Base-by-base conservation (phyloP, 1,284 basidiomycete genomes). In the Neonothopanus nambi region DNA sequence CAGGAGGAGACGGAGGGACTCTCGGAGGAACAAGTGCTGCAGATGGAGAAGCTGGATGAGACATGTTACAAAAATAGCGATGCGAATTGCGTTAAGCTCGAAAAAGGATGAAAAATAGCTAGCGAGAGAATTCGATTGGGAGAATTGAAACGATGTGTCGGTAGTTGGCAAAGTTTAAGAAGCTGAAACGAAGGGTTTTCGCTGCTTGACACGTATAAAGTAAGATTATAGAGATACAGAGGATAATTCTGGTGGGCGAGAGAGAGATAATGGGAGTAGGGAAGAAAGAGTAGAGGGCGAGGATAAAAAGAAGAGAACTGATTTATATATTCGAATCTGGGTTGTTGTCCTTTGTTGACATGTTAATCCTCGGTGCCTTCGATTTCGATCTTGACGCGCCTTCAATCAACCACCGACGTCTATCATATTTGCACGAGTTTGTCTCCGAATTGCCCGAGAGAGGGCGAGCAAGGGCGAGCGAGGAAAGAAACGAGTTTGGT, bases 61-160 rank as follows among this genome's bases (percentile, higher is more conserved):
- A 50, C 47, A 52, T 48, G 38, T 42, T 50, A 46, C 35, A 51
- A 46, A n/a, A 46, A 56, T 56, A 56, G 55, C 51, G 42, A 52
- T 52, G 51, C 50, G 48, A 56, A n/a, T n/a, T 44, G 30, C 50
- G 15, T 36, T 44, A 45, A 52, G 45, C 50, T 35, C 28, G 44
- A 12, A 33, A 46, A n/a, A 42, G 24, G 33, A 36, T 36, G 24
- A 26, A 43, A 47, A 36, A 39, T 39, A 43, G 53, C 49, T 45
- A 38, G 50, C 50, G 50, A 42, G 39, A 21, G n/a, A 41, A 5
- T 20, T 50, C 24, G 35, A 9, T 20, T 21, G 40, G 48, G 38
- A 50, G 30, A 33, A 33, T 11, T 11, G 8, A 33, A 3, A 33
- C 30, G 30, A 33, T 33, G 30, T 33, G 30, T 33, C 30, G 30